These are phyloP conservation scores for Sclerotinia borealis DNA, from an alignment of 2,329 filamentous ascomycete species.

Conservation along the genomic window DNA sequence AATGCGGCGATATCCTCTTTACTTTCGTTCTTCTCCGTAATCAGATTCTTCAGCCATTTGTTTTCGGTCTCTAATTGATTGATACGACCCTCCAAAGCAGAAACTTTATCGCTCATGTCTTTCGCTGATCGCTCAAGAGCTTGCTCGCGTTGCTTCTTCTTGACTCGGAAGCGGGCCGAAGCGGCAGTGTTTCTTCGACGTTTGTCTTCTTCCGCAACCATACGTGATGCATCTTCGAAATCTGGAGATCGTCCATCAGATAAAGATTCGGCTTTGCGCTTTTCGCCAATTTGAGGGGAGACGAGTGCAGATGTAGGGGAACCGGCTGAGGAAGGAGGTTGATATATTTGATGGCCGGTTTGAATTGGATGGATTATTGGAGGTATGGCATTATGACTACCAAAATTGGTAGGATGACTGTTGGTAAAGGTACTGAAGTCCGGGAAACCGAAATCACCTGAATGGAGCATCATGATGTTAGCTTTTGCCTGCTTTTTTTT, in stretches of 20 bases:
- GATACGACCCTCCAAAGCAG: conserved; percentile 64
- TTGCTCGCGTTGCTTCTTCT: conserved; percentile 94
- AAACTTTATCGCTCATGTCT: conserved; percentile 76
- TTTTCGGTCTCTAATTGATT: conserved; percentile 77
- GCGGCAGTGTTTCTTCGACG: conserved; percentile 83
- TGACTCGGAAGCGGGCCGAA: conserved; percentile 81
- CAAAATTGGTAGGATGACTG: conserved; percentile 17
- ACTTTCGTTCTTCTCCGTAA: conserved; percentile 70
- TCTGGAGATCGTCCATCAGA: conserved; percentile 33
- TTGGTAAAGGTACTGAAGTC: conserved; percentile 28
- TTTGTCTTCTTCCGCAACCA: conserved; percentile 83
- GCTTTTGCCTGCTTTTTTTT: conserved; percentile 21
- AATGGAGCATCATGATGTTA: conserved; percentile 24
- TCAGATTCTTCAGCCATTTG: conserved; percentile 72
- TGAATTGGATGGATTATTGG: conserved; percentile 18
- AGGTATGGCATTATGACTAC: conserved; percentile 13
- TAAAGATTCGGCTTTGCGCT: conserved; percentile 32
- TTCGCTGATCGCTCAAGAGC: conserved; percentile 75
- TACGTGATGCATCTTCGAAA: conserved; percentile 64
- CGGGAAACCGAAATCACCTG: conserved; percentile 31
- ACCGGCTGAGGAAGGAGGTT: conserved; percentile 20
- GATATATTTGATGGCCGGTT: conserved; percentile 18
- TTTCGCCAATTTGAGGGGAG: conserved; percentile 26
- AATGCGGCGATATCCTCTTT: conserved; percentile 37
- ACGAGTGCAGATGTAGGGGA: conserved; percentile 22